Base-by-base conservation (phyloP, 148 eudicot genomes). In the Rhododendron ferrugineum region DNA sequence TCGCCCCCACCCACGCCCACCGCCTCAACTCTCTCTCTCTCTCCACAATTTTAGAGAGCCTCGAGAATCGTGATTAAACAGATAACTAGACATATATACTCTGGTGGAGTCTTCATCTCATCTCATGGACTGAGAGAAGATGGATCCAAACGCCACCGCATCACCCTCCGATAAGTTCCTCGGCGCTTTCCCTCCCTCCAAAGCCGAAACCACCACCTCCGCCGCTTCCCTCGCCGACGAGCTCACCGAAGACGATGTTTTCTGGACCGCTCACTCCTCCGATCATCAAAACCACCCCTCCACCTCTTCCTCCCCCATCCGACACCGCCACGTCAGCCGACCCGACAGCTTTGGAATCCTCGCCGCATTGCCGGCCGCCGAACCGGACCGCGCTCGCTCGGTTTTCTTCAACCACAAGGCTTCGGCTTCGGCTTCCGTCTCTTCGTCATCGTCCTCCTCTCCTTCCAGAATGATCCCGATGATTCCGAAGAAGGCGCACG, bases 161-260 rank as follows among this genome's bases (percentile, higher is more conserved):
- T 2, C 76, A 23, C 30, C 86, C 66, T 30, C 85, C 82, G 88
- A 89, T 58, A 85, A 88, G 1, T 90, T 87, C 86, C 84, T 85
- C 15, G 4, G 84, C 76, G 74, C 85, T 36, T 84, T 84, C 86
- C 64, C 86, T 73, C 81, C n/a, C 3, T 81, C 83, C 20, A 26
- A 44, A 0, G 86, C 90, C 0, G 81, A 89, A 3, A 8, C 85
- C 70, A 13, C 87, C 68, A 30, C 80, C 56, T 3, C 42, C 42
- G 42, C 42, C 42, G 42, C 42, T 37, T 60, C 30, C 30, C 14
- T 14, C 14, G 14, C 26, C 64, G 89, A 83, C 58, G 93, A 91
- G 78, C 80, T 91, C 56, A 85, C 66, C 89, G 93, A 91, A 50
- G 86, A 87, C 85, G 93, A 91, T 82, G 79, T 91, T 72, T 87